Base-by-base conservation (phyloP, 129 eudicot species). In the Lonicera japonica region DNA sequence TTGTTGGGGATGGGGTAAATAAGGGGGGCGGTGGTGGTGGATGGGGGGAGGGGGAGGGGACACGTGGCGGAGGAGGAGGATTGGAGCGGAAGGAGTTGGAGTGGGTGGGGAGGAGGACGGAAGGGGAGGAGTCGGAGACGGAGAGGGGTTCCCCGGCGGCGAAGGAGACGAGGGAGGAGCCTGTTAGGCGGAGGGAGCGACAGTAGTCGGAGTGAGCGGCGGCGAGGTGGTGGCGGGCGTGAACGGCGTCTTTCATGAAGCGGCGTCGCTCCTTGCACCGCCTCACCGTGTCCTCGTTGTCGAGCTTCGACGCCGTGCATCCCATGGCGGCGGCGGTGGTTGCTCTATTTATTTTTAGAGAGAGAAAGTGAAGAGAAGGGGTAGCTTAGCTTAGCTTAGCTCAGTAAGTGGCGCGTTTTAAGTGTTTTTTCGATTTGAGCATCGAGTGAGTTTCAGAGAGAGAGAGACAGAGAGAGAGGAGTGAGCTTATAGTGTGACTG, bases 171-270 rank as follows among this genome's bases (percentile, higher is more conserved):
- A 92, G 95, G 14, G 99, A 89, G 60, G 95, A 72, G 71, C 95
- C 99, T 50, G 99, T 92, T 65, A 57, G 0, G 62, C 85, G 91
- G 38, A 92, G 84, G 59, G 96, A 88, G 8, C 85, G 96, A 85
- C 88, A 81, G 89, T 92, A 92, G 80, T 92, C 96, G 77, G 92
- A 83, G 83, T 92, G 99, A 18, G 99, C 96, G 62, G 99, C 95
- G 80, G 99, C 90, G 45, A 92, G 82, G 83, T 92, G 96, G 82
- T 92, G 99, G 80, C 99, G 99, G 61, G 99, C 87, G 77, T 56
- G 63, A 65, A 92, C 99, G 38, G 96, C 96, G 34, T 83, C 96
- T 61, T 87, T 87, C 71, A 88, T 85, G 1, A 88, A 73, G 74
- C 95, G 96, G 55, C 96, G 99, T 21, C 96, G 95, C 62, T 88